Evolutionary conservation across 2,329 filamentous ascomycete species (phyloP).

Genomic region (Kalmusia sp.): DNA sequence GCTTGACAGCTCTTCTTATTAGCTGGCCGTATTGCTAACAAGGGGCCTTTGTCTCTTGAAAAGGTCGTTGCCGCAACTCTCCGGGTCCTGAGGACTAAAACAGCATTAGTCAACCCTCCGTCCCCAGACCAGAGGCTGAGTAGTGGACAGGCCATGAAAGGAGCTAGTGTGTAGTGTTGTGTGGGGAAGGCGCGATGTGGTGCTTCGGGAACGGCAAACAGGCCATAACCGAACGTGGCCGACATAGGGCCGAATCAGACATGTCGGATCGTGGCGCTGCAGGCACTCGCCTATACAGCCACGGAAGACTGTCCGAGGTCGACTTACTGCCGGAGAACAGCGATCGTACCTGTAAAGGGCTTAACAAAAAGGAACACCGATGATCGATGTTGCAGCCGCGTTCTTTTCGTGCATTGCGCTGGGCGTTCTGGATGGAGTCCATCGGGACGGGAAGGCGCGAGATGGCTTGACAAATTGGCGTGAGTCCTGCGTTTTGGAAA

Average conservation of each 20-base stretch:
- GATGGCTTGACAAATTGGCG: neutral
- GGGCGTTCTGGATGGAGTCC: neutral
- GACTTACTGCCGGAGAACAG: slow-evolving; percentile 4
- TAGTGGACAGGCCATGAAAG: neutral
- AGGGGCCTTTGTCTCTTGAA: no score
- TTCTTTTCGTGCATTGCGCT: neutral
- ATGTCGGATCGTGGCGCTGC: slow-evolving; percentile 4
- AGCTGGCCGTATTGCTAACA: no score
- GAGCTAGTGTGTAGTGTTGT: neutral
- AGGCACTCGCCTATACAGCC: slow-evolving; percentile 4
- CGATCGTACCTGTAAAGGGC: neutral
- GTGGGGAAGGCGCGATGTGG: slow-evolving; percentile 3
- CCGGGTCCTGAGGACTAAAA: neutral
- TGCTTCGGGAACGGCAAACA: slow-evolving; percentile 11
- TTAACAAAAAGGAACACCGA: neutral
- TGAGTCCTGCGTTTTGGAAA: neutral
- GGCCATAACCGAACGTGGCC: slow-evolving; percentile 11
- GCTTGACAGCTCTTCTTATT: no score
- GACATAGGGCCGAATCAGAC: slow-evolving; percentile 17
- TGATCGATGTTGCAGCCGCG: neutral
- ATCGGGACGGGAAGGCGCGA: neutral
- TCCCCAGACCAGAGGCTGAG: neutral
- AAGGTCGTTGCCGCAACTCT: no score
- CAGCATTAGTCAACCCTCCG: neutral
- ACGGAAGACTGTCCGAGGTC: slow-evolving; percentile 5